A percentile compares a stretch with the other conserved stretches of the same genome.
Evolutionary conservation across 805 yeast genomes (phyloP).

Genomic region (Sugiyamaella valdiviana): DNA sequence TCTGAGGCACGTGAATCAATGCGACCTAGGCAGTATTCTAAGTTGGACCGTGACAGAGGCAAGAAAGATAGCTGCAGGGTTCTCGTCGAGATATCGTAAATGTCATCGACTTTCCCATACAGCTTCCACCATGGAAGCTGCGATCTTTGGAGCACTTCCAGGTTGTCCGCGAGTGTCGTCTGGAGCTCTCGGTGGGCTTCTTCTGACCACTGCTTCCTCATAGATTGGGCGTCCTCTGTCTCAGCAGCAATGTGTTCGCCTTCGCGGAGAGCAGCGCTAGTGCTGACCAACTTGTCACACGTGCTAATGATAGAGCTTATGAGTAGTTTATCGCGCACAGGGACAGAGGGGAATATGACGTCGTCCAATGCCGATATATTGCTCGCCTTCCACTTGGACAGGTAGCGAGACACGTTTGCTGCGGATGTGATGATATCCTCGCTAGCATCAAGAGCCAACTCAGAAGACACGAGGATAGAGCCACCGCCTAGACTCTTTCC

Average conservation of each 20-base stretch:
- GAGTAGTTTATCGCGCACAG: conserved; percentile 16
- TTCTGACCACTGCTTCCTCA: conserved; percentile 30
- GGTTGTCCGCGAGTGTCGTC: conserved; percentile 24
- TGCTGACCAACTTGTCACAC: conserved; percentile 25
- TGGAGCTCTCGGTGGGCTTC: conserved; percentile 37
- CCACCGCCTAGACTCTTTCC: conserved; percentile 10
- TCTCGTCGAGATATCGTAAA: conserved; percentile 23
- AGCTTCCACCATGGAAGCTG: conserved; percentile 35
- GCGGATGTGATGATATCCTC: conserved; percentile 25
- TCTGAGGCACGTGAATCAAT: conserved; percentile 20
- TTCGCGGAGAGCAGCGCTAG: conserved; percentile 5
- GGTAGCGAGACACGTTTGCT: conserved; percentile 22
- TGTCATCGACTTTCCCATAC: conserved; percentile 33
- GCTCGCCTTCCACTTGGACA: conserved; percentile 20
- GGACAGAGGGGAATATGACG: conserved; percentile 14
- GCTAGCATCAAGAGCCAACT: conserved; percentile 23
- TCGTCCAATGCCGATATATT: conserved; percentile 21
- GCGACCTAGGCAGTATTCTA: conserved; percentile 31
- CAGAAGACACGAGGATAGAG: conserved; percentile 15
- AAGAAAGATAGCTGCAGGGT: conserved; percentile 21
- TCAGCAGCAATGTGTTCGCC: conserved; percentile 10
- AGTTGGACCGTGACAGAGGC: conserved; percentile 26
- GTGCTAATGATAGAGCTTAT: conserved; percentile 24
- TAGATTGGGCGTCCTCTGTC: conserved; percentile 12
- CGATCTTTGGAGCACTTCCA: conserved; percentile 17